These are phyloP conservation scores for Tausonia pullulans DNA, from an alignment of 1,284 basidiomycete genomes.

Conservation along the genomic window DNA sequence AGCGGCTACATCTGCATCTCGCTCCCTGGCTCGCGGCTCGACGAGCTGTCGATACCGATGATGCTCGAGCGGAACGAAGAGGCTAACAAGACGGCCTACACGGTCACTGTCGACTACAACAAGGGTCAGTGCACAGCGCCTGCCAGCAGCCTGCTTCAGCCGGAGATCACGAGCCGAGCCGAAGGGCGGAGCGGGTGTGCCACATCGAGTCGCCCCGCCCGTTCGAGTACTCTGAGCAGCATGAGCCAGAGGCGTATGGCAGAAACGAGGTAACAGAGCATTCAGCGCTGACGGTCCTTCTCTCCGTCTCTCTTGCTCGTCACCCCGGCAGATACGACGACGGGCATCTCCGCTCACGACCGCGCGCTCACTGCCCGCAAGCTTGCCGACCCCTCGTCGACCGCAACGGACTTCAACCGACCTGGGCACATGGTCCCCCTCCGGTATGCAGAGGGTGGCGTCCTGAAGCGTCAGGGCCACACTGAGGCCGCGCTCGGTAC, in stretches of 20 bases:
- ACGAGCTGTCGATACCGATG: conserved; percentile 78
- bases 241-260: too few species aligned
- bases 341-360: conserved; percentile 95
- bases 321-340: conserved; percentile 58
- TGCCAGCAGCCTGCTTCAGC: too few species aligned
- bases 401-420: conserved; percentile 68
- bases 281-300: neutral
- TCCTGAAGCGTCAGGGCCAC: conserved; percentile 75
- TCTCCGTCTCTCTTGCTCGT: neutral
- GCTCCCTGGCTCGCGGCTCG: conserved; percentile 62
- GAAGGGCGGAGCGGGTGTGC: too few species aligned
- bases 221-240: too few species aligned
- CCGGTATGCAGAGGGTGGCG: conserved; percentile 74
- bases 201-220: too few species aligned
- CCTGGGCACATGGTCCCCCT: conserved; percentile 95
- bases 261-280: too few species aligned
- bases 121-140: conserved; percentile 44
- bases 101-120: conserved; percentile 89
- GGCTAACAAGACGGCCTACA: conserved; percentile 86
- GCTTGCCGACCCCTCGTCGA: conserved; percentile 49
- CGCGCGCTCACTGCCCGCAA: conserved; percentile 75
- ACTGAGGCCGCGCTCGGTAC: conserved; percentile 73
- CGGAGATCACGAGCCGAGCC: too few species aligned
- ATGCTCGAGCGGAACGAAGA: conserved; percentile 90
- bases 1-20: conserved; percentile 94